These are phyloP conservation scores for Colletotrichum graminicola DNA, from an alignment of 2,329 filamentous ascomycete genomes.

Conservation along the genomic window DNA sequence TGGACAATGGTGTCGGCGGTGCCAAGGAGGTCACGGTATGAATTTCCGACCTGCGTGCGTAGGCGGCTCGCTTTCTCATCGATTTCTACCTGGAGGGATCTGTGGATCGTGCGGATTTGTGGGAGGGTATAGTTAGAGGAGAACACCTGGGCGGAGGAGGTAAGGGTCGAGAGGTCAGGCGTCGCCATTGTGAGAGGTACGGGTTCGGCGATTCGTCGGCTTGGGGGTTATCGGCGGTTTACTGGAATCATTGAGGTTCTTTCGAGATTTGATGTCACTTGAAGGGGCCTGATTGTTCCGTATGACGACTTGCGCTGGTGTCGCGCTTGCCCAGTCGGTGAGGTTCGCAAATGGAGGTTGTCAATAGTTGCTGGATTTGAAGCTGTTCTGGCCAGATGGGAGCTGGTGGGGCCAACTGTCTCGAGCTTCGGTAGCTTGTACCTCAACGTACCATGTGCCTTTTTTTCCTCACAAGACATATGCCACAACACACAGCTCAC, in stretches of 20 bases:
- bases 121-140: conserved; percentile 68
- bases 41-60: conserved; percentile 73
- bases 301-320: conserved; percentile 11
- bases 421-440: conserved; percentile 23
- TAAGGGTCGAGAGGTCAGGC: conserved; percentile 62
- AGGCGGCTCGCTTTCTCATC: conserved; percentile 73
- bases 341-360: background rate
- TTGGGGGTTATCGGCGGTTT: conserved; percentile 1
- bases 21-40: conserved; percentile 89
- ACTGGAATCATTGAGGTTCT: background rate
- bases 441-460: background rate
- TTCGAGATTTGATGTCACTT: background rate
- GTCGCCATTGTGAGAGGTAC: conserved; percentile 42
- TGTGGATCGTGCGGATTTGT: conserved; percentile 73
- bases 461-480: background rate
- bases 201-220: conserved; percentile 7
- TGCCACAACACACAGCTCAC: background rate
- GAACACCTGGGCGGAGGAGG: conserved; percentile 68
- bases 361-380: background rate
- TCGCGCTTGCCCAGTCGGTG: conserved; percentile 19
- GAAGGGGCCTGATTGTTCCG: background rate
- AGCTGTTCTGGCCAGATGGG: conserved; percentile 37
- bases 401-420: conserved; percentile 31
- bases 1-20: conserved; percentile 94
- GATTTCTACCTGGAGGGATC: conserved; percentile 68